Evolutionary conservation across 2,329 filamentous ascomycete genomes (phyloP), one percentile per base, ranked within the genome.

Genomic region (Trichothecium roseum): DNA sequence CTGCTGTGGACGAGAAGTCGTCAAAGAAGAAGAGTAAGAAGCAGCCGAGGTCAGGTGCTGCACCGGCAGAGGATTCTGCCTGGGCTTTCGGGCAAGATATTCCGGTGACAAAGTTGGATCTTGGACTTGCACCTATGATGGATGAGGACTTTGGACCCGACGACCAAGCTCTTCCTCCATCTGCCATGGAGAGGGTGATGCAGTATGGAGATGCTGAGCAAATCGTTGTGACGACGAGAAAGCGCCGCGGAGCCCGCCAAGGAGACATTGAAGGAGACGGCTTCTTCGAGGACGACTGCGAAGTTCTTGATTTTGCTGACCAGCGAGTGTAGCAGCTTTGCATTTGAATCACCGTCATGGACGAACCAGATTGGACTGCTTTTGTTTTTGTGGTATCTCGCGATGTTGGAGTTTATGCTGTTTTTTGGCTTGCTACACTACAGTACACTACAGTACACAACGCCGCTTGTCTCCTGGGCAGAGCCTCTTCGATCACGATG

Each of bases 201-300:
- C 70, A 69, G 49, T 62, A 74, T 47, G 62, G 74, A 41, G 72
- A 81, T 42, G 70, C 80, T 34, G 81, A 86, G 59, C 78, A 88
- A 55, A 81, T 91, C 40, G 81, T 93, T 30, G 79, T 89, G 14
- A 93, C 84, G 13, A 89, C 85, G 3, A 71, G 85, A 41, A 69
- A 83, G 35, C 74, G 84, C 40, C 74, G 70, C 28, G 63, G 66
- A 28, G 67, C 64, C 34, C 65, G 70, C 35, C 54, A 60, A 27
- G 55, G 60, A 13, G 63, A 64, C 20, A 53, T 57, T 28, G 78
- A 78, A 30, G 81, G 84, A 38, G 78, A 81, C 37, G 82, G 81
- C 3, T 93, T 94, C 57, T 94, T 94, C 49, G 87, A 94, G 59
- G 85, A 94, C 53, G 87, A 93, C 52, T 91, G 84, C 46, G 86